Base-by-base conservation (phyloP, 495 filamentous ascomycete species). In the Elaphomyces granulatus region DNA sequence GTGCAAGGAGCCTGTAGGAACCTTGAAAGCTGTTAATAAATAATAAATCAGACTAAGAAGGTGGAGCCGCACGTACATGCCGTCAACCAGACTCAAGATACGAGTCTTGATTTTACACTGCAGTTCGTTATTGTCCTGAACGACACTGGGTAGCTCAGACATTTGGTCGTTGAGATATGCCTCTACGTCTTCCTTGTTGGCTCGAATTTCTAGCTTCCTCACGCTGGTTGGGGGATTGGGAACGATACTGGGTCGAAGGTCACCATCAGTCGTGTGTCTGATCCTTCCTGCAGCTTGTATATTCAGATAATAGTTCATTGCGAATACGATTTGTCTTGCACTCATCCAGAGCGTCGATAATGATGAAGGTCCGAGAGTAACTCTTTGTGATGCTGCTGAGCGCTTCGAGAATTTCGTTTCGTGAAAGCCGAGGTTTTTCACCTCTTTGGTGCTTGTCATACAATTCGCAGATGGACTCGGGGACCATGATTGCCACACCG, bases 291-390 rank as follows among this genome's bases (percentile, higher is more conserved):
- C 28, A 52, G 30, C 2, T 35, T 37, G 23, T 37, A 38, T 9
- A 57, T 40, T 44, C n/a, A n/a, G n/a, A n/a, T 64, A 26, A 17
- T 61, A 43, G 14, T 42, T 15, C 3, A 1, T 18, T 16, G 15
- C 15, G 12, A n/a, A 1, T 14, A 7, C 39, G 7, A n/a, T 45
- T 15, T 7, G 16, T 34, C 12, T 28, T 40, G 18, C 46, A 53
- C 45, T 57, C 54, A 26, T 57, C 54, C 3, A 57, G 31, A 12
- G 63, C 67, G 39, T 71, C 67, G 9, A 69, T 42, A 15, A 71
- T 45, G 30, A 70, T 43, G 41, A 54, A 64, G 14, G 53, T 42
- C 31, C 43, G 44, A 4, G 47, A 44, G 33, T 47, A 55, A 8
- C 26, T 33, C 1, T 32, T 32, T 17, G 41, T 42, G 8, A 66